Conservation (phyloP, 2,329 filamentous ascomycete genomes). For the Davidsoniella australis region DNA sequence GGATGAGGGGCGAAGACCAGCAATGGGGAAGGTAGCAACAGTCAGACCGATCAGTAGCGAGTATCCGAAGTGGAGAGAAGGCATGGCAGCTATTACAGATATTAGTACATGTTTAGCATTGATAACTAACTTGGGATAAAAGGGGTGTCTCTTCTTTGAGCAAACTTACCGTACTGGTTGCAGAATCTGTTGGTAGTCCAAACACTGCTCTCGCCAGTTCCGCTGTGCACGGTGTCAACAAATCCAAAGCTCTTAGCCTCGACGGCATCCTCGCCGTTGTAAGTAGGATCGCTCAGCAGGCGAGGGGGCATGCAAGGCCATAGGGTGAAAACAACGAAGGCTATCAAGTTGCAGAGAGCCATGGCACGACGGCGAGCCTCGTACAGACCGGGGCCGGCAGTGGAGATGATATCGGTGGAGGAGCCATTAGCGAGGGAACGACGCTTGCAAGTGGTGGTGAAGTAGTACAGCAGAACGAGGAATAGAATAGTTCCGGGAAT, state of each 20-base stretch:
- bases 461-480: constrained; percentile 45
- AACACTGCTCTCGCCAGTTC: constrained; percentile 38
- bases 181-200: constrained; percentile 59
- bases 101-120: constrained; percentile 4
- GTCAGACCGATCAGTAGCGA: constrained; percentile 56
- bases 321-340: constrained; percentile 43
- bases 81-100: constrained; percentile 45
- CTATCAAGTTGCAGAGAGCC: constrained; percentile 43
- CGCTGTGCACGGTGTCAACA: constrained; percentile 40
- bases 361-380: constrained; percentile 40
- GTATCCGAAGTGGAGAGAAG: constrained; percentile 60
- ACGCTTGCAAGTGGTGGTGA: constrained; percentile 46
- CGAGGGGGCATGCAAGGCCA: constrained; percentile 49
- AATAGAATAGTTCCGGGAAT: constrained; percentile 62
- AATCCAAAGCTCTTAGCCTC: constrained; percentile 45
- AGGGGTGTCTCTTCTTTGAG: neutral
- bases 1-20: constrained; percentile 32
- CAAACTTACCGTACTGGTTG: constrained; percentile 49
- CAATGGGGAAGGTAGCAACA: constrained; percentile 46
- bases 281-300: constrained; percentile 37
- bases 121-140: neutral
- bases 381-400: constrained; percentile 30
- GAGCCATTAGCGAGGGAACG: constrained; percentile 15
- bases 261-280: constrained; percentile 35
- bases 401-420: constrained; percentile 17